A percentile compares a stretch with the other conserved stretches of the same genome.
These are phyloP conservation scores for Aegilops tauschii DNA, from an alignment of 176 grass and related monocot genomes.

Conservation along the genomic window DNA sequence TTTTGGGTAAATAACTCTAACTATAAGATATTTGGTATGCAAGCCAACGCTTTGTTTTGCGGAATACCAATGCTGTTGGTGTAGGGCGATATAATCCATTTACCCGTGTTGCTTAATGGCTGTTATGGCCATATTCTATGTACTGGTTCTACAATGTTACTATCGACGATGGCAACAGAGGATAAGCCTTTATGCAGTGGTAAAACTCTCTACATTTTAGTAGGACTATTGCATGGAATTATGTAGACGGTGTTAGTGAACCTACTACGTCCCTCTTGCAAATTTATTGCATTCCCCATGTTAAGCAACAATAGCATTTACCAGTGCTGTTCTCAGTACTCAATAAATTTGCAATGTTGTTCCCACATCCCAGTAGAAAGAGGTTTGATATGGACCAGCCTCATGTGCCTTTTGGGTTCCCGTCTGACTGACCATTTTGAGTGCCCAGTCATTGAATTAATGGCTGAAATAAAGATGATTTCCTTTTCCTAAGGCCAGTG, in stretches of 20 bases:
- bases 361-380: too few species aligned
- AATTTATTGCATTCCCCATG: too few species aligned
- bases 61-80: slow-evolving; percentile 46
- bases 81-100: slow-evolving; percentile 23
- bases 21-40: slow-evolving; percentile 20
- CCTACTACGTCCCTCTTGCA: too few species aligned
- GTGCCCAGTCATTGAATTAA: background rate
- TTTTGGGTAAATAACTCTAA: too few species aligned
- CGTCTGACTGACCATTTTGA: slow-evolving; percentile 27
- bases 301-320: too few species aligned
- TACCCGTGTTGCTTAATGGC: background rate
- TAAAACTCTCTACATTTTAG: background rate
- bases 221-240: background rate
- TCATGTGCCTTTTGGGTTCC: slow-evolving; percentile 39
- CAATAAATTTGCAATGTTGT: too few species aligned
- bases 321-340: too few species aligned
- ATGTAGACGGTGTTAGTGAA: too few species aligned
- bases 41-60: background rate
- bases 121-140: slow-evolving; percentile 1
- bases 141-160: background rate
- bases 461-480: background rate
- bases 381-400: too few species aligned
- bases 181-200: too few species aligned
- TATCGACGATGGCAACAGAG: background rate
- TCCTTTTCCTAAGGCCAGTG: slow-evolving; percentile 23